Evolutionary conservation across 495 filamentous ascomycete species (phyloP).

Genomic region (Xylaria castorea): DNA sequence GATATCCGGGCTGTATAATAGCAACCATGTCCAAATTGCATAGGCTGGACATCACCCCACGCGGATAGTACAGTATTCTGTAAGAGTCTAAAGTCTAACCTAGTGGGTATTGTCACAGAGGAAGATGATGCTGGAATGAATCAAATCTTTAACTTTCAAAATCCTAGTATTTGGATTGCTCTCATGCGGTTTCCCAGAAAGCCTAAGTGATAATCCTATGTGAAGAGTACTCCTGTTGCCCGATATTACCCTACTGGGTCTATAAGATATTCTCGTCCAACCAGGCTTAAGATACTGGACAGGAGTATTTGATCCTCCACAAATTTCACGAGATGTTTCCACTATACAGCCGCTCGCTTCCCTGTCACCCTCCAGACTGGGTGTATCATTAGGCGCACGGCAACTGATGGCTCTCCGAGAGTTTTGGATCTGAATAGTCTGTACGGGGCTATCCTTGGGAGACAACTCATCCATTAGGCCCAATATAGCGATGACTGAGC

Average conservation of each 20-base stretch:
- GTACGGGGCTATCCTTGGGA: not conserved
- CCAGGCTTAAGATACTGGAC: not conserved
- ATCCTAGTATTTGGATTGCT: not conserved
- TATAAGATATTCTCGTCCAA: not conserved
- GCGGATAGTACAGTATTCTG: not conserved
- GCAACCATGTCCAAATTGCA: not conserved
- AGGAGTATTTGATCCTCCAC: not conserved
- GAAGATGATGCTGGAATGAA: not conserved
- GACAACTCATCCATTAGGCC: not conserved
- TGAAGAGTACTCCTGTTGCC: no score
- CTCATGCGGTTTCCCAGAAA: not conserved
- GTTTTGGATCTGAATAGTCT: not conserved
- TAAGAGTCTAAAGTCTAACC: not conserved
- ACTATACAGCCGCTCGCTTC: not conserved
- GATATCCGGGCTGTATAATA: not conserved
- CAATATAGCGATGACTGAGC: not conserved
- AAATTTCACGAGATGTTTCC: not conserved
- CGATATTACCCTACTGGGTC: not conserved
- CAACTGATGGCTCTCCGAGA: not conserved
- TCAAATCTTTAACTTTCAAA: not conserved
- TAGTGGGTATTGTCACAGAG: not conserved
- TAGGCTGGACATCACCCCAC: not conserved
- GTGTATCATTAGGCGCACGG: not conserved
- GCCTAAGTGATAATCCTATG: not conserved
- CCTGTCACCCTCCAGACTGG: not conserved